A percentile compares a stretch with the other conserved stretches of the same genome.
These are phyloP conservation scores for Tylopilus rubrobrunneus DNA, from an alignment of 768 basidiomycete species.

Conservation along the genomic window DNA sequence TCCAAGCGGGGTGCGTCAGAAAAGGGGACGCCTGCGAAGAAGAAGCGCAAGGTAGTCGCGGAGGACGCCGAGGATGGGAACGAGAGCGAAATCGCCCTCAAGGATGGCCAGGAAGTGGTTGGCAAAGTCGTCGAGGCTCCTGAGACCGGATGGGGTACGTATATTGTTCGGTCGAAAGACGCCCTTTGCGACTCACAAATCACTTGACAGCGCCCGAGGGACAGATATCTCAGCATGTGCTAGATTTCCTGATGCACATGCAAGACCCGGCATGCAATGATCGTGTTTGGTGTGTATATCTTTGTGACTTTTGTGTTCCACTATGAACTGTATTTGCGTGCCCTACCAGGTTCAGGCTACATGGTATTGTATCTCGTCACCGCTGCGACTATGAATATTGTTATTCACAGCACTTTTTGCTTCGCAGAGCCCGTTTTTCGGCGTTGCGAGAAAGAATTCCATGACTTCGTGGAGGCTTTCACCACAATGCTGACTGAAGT, in stretches of 20 bases:
- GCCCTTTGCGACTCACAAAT: background rate
- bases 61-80: conserved; percentile 22
- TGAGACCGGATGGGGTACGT: conserved; percentile 69
- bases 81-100: conserved; percentile 43
- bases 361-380: conserved; percentile 42
- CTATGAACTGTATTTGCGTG: background rate
- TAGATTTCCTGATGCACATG: conserved; percentile 71
- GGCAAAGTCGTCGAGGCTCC: conserved; percentile 80
- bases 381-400: background rate
- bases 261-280: conserved; percentile 79
- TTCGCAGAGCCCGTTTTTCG: conserved; percentile 26
- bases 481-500: conserved; percentile 63
- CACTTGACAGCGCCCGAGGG: conserved; percentile 66
- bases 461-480: conserved; percentile 72
- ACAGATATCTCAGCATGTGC: conserved; percentile 79
- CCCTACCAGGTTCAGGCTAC: conserved; percentile 78
- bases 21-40: conserved; percentile 16
- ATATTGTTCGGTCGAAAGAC: background rate
- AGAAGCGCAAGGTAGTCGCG: conserved; percentile 22
- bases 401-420: background rate
- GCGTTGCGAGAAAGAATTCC: conserved; percentile 86
- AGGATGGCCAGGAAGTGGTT: conserved; percentile 66
- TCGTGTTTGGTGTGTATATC: conserved; percentile 61
- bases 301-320: background rate
- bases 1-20: conserved; percentile 25